These are phyloP conservation scores for Psidium guajava DNA, from an alignment of 345 rosid genomes.

Conservation along the genomic window DNA sequence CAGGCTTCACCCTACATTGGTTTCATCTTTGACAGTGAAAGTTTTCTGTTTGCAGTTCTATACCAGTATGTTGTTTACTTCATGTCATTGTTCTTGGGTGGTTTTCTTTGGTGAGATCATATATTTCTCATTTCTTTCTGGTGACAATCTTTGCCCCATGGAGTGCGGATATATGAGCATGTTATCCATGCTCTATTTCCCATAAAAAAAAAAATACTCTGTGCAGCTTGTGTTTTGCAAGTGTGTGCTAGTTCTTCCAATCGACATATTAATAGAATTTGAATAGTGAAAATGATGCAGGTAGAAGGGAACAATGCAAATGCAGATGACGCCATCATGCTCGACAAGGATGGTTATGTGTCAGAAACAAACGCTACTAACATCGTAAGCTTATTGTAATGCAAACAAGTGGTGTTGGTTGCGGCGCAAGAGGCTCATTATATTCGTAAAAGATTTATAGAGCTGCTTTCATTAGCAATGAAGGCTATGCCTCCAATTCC, in stretches of 20 bases:
- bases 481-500: neutral
- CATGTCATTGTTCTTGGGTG: neutral
- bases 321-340: slow-evolving; percentile 80
- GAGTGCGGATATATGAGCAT: neutral
- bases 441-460: neutral
- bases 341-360: slow-evolving; percentile 85
- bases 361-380: slow-evolving; percentile 95
- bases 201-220: neutral
- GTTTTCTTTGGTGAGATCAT: neutral
- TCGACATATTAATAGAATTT: neutral
- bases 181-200: neutral
- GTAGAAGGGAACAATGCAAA: slow-evolving; percentile 73
- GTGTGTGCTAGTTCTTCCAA: neutral
- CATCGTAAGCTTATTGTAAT: slow-evolving; percentile 41
- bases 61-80: neutral
- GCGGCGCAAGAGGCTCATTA: neutral
- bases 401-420: neutral
- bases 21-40: neutral
- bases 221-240: neutral
- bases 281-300: slow-evolving; percentile 23
- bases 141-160: neutral
- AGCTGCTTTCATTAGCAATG: neutral
- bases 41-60: neutral
- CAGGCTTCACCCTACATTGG: neutral
- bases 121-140: neutral